Conservation (phyloP, 2,329 filamentous ascomycete species). For the Pseudocercospora crystallina region DNA sequence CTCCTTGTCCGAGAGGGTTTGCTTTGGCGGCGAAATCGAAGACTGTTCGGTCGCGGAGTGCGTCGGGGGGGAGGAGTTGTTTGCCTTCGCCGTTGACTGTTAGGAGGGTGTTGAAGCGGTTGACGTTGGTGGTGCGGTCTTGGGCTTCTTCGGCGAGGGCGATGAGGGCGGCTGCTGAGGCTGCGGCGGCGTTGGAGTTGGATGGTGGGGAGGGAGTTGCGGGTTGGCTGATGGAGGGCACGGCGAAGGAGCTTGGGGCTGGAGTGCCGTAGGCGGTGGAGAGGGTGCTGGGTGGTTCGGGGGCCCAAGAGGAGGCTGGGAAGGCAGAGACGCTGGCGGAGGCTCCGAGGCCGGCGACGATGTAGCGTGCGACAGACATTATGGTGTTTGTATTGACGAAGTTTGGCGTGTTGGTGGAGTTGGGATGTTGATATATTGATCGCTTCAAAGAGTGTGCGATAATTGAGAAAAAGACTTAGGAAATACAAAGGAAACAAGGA, state of each 20-base stretch:
- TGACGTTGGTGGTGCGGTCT: constrained; percentile 16
- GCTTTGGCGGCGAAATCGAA: constrained; percentile 18
- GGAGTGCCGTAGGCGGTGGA: background rate
- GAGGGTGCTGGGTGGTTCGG: background rate
- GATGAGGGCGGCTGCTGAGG: constrained; percentile 6
- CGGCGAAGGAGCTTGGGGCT: constrained; percentile 2
- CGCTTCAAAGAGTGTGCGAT: constrained; percentile 7
- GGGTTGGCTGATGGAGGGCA: constrained; percentile 13
- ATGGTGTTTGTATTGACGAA: background rate
- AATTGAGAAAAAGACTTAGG: background rate
- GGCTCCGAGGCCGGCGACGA: constrained; percentile 17
- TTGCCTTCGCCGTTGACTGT: constrained; percentile 15
- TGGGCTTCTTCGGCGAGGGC: constrained; percentile 15
- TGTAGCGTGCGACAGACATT: constrained; percentile 17
- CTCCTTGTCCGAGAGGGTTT: constrained; percentile 8
- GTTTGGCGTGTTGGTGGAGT: background rate
- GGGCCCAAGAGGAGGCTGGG: constrained; percentile 1
- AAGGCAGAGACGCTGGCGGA: constrained; percentile 17
- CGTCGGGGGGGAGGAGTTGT: constrained; percentile 7
- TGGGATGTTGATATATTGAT: background rate
- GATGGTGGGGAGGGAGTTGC: constrained; percentile 6
- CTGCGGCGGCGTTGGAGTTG: constrained; percentile 13
- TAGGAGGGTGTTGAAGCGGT: constrained; percentile 16
- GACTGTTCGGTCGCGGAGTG: constrained; percentile 15
- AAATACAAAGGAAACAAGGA: constrained; percentile 10